phyloP scores from a whole-genome alignment of 257 asterid species.

The Perilla frutescens region DNA sequence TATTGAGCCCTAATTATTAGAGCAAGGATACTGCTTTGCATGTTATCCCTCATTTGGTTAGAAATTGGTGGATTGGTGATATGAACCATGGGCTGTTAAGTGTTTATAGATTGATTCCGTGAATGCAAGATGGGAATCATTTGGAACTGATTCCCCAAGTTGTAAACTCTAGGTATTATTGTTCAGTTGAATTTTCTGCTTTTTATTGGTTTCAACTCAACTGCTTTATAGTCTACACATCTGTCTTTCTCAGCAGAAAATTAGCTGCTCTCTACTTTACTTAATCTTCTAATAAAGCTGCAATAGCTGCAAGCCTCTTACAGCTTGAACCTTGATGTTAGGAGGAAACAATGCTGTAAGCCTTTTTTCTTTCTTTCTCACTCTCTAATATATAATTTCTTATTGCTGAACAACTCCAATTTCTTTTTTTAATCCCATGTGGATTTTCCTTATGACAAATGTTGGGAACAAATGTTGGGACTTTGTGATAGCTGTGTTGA shows the following conservation, averaged over 20 bases:
- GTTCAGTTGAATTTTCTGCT: not conserved
- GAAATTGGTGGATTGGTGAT: not conserved
- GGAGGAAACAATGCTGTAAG: too few species aligned
- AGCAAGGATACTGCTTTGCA: not conserved
- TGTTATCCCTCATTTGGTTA: not conserved
- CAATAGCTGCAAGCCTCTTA: not conserved
- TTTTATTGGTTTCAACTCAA: not conserved
- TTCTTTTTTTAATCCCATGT: too few species aligned
- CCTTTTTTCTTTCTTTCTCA: not conserved
- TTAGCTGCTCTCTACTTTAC: not conserved
- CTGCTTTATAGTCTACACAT: not conserved
- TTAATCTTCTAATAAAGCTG: not conserved
- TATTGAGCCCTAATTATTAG: too few species aligned
- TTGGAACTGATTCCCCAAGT: not conserved
- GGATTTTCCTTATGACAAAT: too few species aligned
- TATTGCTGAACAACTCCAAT: too few species aligned
- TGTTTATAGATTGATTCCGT: not conserved
- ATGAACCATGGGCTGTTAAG: not conserved
- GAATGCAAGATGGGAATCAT: not conserved
- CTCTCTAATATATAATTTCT: not conserved
- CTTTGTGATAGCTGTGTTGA: conserved; percentile 3
- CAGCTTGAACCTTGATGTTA: too few species aligned
- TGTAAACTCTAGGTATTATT: not conserved
- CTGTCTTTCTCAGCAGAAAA: not conserved
- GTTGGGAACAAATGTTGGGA: not conserved